Percentiles rank a stretch among this genome's conserved stretches.
phyloP scores from a whole-genome alignment of 1,284 basidiomycete genomes.

The Anthracocystis setariae region DNA sequence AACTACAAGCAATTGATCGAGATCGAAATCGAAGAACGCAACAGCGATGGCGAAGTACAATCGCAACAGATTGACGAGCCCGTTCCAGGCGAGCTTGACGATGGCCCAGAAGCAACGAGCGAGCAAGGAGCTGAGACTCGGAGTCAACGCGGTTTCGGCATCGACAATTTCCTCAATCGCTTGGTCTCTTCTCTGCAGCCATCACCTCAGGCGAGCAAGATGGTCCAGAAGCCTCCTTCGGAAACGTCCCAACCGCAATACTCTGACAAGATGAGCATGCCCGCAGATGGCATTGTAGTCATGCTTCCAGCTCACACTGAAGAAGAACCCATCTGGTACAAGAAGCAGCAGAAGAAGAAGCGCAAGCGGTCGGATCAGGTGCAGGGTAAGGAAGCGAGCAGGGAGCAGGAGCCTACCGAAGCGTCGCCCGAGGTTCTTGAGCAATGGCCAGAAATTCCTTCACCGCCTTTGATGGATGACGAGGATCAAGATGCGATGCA shows the following conservation, averaged over 20 bases:
- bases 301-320: conserved; percentile 5
- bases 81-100: background rate
- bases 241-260: background rate
- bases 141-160: background rate
- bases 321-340: background rate
- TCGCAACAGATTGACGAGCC: background rate
- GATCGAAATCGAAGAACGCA: conserved; percentile 3
- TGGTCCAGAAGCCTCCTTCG: background rate
- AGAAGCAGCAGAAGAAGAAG: background rate
- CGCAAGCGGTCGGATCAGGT: background rate
- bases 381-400: background rate
- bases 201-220: background rate
- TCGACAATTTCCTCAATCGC: background rate
- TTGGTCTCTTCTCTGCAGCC: background rate
- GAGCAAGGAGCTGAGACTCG: too few relatives aligned
- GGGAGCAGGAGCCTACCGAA: background rate
- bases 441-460: conserved; percentile 17
- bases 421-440: background rate
- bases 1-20: conserved; percentile 25
- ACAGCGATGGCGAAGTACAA: background rate
- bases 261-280: conserved; percentile 3
- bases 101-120: too few relatives aligned
- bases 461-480: conserved; percentile 31
- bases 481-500: conserved; percentile 26
- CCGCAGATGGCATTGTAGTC: conserved; percentile 28